Evolutionary conservation across 148 eudicot genomes (phyloP).

Genomic region (Mesembryanthemum crystallinum): DNA sequence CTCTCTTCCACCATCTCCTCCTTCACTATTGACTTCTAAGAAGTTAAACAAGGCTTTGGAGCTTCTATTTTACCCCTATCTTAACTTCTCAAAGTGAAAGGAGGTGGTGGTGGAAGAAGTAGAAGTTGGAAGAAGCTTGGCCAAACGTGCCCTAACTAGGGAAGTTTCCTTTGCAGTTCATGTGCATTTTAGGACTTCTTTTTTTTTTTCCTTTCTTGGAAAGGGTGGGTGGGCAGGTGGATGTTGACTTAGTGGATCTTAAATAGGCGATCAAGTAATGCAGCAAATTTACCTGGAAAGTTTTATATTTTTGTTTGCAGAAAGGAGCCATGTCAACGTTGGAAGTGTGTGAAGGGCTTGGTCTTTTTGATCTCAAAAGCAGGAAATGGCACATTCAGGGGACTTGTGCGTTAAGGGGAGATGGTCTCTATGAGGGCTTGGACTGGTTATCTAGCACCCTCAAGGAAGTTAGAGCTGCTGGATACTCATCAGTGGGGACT

Average conservation of each 20-base stretch:
- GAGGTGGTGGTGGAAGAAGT: too few relatives aligned
- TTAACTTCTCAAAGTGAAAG: too few relatives aligned
- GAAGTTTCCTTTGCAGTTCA: neutral
- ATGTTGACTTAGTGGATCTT: neutral
- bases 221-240: neutral
- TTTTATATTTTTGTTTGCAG: conserved; percentile 34
- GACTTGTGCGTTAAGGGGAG: conserved; percentile 93
- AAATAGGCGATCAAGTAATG: neutral
- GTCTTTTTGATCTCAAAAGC: conserved; percentile 79
- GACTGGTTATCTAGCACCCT: conserved; percentile 96
- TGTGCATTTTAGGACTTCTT: too few relatives aligned
- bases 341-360: conserved; percentile 96
- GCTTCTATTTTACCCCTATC: too few relatives aligned
- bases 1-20: too few relatives aligned
- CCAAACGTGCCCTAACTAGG: too few relatives aligned
- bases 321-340: conserved; percentile 96
- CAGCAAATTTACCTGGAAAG: neutral
- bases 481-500: conserved; percentile 73
- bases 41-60: too few relatives aligned
- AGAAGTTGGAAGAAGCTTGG: too few relatives aligned
- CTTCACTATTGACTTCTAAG: too few relatives aligned
- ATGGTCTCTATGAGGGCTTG: conserved; percentile 95
- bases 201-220: too few relatives aligned
- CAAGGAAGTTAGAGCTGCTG: conserved; percentile 83
- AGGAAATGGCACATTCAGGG: conserved; percentile 99